A percentile compares a stretch with the other conserved stretches of the same genome.
Conservation (phyloP, 164 flowering plant species). For the Berberis thunbergii region DNA sequence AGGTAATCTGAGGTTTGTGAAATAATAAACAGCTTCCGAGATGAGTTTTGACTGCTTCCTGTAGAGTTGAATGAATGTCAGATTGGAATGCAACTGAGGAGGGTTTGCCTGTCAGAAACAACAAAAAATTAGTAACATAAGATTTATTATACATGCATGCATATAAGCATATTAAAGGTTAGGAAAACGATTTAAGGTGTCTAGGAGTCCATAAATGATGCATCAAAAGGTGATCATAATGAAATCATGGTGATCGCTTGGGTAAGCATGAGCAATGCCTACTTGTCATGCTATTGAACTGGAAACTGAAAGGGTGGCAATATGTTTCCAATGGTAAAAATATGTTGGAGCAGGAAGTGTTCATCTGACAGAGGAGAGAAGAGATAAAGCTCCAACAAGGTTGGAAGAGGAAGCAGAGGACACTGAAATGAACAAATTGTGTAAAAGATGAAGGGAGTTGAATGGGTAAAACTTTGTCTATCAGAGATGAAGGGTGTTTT, state of each 20-base stretch:
- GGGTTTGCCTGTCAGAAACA: conserved; percentile 73
- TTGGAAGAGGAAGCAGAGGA: too few species aligned
- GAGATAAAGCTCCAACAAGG: too few species aligned
- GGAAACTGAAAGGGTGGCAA: too few species aligned
- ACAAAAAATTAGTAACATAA: too few species aligned
- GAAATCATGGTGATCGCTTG: neutral
- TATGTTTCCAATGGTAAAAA: conserved; percentile 6
- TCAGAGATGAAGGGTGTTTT: too few species aligned
- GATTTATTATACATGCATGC: too few species aligned
- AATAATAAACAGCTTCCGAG: conserved; percentile 74
- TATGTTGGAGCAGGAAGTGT: too few species aligned
- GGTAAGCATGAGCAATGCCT: too few species aligned
- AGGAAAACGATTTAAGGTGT: neutral
- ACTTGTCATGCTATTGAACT: too few species aligned
- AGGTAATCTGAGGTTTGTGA: conserved; percentile 77
- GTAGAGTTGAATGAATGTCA: conserved; percentile 73
- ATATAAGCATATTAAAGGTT: neutral
- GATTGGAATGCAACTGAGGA: conserved; percentile 85
- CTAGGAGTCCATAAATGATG: neutral
- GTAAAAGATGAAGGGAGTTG: conserved; percentile 54
- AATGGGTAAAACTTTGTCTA: conserved; percentile 24
- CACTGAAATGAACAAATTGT: too few species aligned
- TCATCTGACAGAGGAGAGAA: too few species aligned
- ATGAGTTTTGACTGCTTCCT: conserved; percentile 71
- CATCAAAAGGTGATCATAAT: neutral